Evolutionary conservation across 345 rosid genomes (phyloP).

Genomic region (Laguncularia racemosa): DNA sequence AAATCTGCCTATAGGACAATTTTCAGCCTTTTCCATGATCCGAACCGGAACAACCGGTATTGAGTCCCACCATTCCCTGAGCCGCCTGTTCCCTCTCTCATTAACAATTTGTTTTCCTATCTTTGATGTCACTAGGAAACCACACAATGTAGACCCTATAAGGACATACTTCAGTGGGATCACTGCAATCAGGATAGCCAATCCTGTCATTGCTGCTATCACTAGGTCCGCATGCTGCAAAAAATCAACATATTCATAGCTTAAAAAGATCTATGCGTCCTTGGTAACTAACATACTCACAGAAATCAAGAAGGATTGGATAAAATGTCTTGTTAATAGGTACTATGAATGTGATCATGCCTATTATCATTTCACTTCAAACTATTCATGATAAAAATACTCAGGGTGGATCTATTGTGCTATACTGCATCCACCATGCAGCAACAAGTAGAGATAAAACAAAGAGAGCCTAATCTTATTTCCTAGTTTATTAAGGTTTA

Average conservation of each 20-base stretch:
- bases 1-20: background rate
- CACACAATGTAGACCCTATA: conserved; percentile 24
- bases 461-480: no score
- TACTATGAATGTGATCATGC: no score
- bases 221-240: conserved; percentile 62
- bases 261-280: no score
- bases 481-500: no score
- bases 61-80: conserved; percentile 90
- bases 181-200: conserved; percentile 45
- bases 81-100: conserved; percentile 51
- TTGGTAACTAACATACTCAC: no score
- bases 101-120: conserved; percentile 33
- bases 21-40: conserved; percentile 21
- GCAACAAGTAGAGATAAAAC: no score
- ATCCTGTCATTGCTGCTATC: conserved; percentile 32
- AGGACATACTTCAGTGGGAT: conserved; percentile 51
- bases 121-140: conserved; percentile 39
- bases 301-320: no score
- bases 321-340: no score
- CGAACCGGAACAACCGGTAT: conserved; percentile 69
- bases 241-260: background rate
- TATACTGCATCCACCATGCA: no score
- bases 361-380: no score
- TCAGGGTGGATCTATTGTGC: no score
- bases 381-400: no score